A percentile compares a stretch with the other conserved stretches of the same genome.
Conservation (phyloP, 192 early-diverging fungal genomes). For the Mortierella alpina region DNA sequence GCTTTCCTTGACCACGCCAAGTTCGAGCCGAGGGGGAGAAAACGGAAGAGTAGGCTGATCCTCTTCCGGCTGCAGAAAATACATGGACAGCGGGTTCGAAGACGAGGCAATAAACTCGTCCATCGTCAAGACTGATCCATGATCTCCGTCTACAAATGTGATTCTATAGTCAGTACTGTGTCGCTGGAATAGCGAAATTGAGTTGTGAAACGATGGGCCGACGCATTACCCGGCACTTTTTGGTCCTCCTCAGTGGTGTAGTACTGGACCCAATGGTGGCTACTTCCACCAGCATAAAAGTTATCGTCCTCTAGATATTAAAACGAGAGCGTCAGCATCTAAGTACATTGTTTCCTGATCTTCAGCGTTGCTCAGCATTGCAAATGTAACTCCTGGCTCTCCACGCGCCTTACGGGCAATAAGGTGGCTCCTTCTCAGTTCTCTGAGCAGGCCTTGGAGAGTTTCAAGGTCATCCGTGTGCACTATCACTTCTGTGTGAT, state of each 20-base stretch:
- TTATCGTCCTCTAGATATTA: constrained; percentile 43
- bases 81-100: constrained; percentile 31
- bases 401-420: constrained; percentile 39
- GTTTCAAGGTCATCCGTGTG: constrained; percentile 44
- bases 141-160: not conserved
- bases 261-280: constrained; percentile 55
- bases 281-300: constrained; percentile 51
- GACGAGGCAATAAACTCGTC: constrained; percentile 43
- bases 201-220: not conserved
- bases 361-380: too few relatives aligned
- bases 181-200: too few relatives aligned
- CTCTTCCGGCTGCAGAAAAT: constrained; percentile 49
- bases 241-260: constrained; percentile 23
- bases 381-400: not conserved
- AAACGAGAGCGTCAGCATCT: not conserved
- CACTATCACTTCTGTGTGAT: constrained; percentile 36
- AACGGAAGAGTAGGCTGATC: constrained; percentile 8
- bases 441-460: constrained; percentile 36
- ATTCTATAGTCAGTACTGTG: too few relatives aligned
- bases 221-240: constrained; percentile 20
- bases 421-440: constrained; percentile 41
- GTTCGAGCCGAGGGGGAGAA: constrained; percentile 15
- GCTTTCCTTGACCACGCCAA: constrained; percentile 34
- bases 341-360: not conserved
- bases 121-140: constrained; percentile 18